Evolutionary conservation across 2,329 filamentous ascomycete genomes (phyloP).

Genomic region (Paramyrothecium sp.): DNA sequence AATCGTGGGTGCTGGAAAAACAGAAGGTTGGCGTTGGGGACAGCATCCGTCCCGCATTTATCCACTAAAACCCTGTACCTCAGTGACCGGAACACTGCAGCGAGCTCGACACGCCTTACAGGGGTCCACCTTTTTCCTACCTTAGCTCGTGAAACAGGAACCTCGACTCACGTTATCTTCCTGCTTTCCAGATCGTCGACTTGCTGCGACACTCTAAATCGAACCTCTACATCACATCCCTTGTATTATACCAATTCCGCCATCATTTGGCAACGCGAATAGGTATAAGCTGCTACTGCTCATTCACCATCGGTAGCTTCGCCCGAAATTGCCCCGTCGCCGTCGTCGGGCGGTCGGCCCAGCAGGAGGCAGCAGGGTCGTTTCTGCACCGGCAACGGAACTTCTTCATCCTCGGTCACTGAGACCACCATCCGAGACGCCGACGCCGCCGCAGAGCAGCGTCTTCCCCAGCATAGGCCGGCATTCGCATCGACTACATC

Average conservation of each 20-base stretch:
- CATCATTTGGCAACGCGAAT: not conserved
- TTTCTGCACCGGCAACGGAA: not conserved
- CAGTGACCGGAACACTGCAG: too few relatives aligned
- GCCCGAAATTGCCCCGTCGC: constrained; percentile 2
- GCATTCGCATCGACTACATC: constrained; percentile 4
- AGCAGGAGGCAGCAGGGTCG: not conserved
- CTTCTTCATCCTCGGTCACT: not conserved
- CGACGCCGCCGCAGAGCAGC: not conserved
- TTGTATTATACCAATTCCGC: not conserved
- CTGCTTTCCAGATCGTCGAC: too few relatives aligned
- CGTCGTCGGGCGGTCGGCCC: not conserved
- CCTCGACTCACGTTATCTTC: not conserved
- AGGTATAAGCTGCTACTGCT: too few relatives aligned
- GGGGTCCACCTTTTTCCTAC: not conserved
- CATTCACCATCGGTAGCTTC: too few relatives aligned
- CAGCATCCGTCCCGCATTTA: not conserved
- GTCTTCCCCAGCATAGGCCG: not conserved
- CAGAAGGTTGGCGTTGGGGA: not conserved
- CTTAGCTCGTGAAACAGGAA: not conserved
- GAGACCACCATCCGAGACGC: too few relatives aligned
- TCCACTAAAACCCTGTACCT: not conserved
- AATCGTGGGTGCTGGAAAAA: not conserved
- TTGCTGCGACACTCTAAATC: too few relatives aligned
- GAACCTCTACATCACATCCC: too few relatives aligned
- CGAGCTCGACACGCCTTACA: not conserved